phyloP scores from a whole-genome alignment of 495 filamentous ascomycete species.

The Astrothelium subdiscretum region DNA sequence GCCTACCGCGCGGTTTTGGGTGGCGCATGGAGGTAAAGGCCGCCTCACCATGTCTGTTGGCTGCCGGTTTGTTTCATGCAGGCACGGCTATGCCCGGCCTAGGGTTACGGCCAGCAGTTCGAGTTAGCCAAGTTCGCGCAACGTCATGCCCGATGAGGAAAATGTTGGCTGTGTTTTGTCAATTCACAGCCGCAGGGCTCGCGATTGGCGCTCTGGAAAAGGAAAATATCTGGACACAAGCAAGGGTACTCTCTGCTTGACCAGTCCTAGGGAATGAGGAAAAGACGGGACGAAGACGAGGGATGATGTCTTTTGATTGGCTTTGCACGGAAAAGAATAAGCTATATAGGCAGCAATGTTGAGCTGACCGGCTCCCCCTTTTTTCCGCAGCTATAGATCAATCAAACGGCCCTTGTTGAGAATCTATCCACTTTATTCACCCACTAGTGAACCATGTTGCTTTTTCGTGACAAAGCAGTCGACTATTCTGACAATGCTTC shows the following conservation, averaged over 20 bases:
- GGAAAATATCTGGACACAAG: not conserved
- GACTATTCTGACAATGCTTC: not conserved
- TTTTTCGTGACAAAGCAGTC: not conserved
- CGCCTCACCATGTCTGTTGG: not conserved
- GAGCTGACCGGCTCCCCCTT: not conserved
- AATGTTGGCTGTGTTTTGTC: not conserved
- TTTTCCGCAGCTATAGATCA: not conserved
- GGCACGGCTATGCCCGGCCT: not conserved
- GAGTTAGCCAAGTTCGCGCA: not conserved
- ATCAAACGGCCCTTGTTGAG: not conserved
- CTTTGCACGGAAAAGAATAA: not conserved
- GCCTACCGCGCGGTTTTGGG: not conserved
- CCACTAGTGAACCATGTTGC: not conserved
- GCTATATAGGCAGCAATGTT: not conserved
- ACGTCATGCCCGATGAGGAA: not conserved
- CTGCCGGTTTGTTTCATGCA: not conserved
- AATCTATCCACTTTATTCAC: not conserved
- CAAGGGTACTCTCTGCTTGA: not conserved
- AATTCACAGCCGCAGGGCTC: not conserved
- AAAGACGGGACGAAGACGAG: not conserved
- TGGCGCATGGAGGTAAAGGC: not conserved
- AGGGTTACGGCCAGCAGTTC: not conserved
- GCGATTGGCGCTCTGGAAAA: not conserved
- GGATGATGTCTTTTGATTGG: not conserved
- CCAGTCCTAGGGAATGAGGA: not conserved